Base-by-base conservation (phyloP, 2,329 filamentous ascomycete genomes). In the Colletotrichum gigasporum region DNA sequence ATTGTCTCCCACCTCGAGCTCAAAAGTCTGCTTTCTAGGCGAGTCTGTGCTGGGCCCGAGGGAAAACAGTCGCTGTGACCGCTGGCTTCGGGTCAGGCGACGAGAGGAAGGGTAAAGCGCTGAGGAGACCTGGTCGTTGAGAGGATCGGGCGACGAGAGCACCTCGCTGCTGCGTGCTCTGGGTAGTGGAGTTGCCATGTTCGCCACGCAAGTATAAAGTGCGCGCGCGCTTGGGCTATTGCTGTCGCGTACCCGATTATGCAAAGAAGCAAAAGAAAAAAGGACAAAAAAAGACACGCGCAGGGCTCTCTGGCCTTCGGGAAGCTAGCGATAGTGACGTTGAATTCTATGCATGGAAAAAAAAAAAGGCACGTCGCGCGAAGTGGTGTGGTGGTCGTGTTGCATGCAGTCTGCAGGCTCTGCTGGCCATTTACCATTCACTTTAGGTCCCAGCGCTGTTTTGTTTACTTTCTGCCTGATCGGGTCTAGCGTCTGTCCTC, bases 11-110 rank as follows among this genome's bases (percentile, higher is more conserved):
- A 85, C 83, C 67, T 87, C 83, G 32, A 87, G 80, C 72, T 86
- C 82, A 66, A 87, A 87, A 44, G 78, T 86, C 70, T 83, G 85
- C 75, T 86, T 87, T 50, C 84, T 78, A 37, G 86, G 85, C 41
- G 85, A 87, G 14, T 71, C 71, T 16, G 67, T 67, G 26, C 39
- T 45, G 22, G 66, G 64, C 35, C 67, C 71, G 59, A 80, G 71
- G 30, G 80, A 75, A 20, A 76, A 64, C 66, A 81, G 77, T 26
- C 76, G 73, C 63, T 74, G 73, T 11, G 80, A 76, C 16, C 76
- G 74, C 45, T 80, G 78, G 69, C 80, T 84, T 39, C 78, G 80
- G 16, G 83, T 81, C 61, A 76, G 70, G 51, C 66, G 66, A 50
- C 55, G 59, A 32, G 78, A 75, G 12, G 79, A 79, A 54, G 74